Conservation (phyloP, 2,329 filamentous ascomycete genomes). For the Cordyceps farinosa region DNA sequence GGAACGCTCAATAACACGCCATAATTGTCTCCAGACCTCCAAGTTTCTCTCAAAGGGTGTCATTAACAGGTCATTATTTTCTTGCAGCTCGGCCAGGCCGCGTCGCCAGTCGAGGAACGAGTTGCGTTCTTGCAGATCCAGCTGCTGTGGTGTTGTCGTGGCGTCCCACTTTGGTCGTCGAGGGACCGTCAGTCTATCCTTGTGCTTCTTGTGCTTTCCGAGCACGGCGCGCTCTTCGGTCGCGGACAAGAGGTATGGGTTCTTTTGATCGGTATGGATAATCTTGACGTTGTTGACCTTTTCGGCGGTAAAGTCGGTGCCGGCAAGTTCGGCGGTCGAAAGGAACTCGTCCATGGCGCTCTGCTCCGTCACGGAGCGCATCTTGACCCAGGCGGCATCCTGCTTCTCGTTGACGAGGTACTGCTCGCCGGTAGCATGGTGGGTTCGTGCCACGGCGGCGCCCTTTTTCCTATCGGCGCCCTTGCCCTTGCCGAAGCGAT, state of each 20-base stretch:
- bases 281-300: constrained; percentile 99
- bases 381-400: constrained; percentile 96
- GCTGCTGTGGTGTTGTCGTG: constrained; percentile 74
- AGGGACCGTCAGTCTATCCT: constrained; percentile 77
- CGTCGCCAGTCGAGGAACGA: constrained; percentile 84
- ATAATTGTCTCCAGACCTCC: constrained; percentile 96
- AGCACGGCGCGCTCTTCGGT: constrained; percentile 75
- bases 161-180: constrained; percentile 86
- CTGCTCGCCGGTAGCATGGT: constrained; percentile 77
- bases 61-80: constrained; percentile 92
- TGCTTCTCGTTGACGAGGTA: constrained; percentile 90
- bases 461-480: constrained; percentile 73
- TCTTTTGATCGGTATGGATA: constrained; percentile 93
- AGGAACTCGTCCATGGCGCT: constrained; percentile 95
- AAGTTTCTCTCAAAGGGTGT: constrained; percentile 96
- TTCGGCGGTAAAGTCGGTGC: constrained; percentile 96
- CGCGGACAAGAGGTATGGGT: constrained; percentile 85
- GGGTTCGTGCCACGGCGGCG: constrained; percentile 58
- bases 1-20: constrained; percentile 95
- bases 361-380: constrained; percentile 98
- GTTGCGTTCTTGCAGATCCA: constrained; percentile 76
- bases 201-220: constrained; percentile 80
- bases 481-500: constrained; percentile 93
- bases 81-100: constrained; percentile 86
- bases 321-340: constrained; percentile 91